phyloP scores from a whole-genome alignment of 1,284 basidiomycete genomes.

The Leccinum variabile region DNA sequence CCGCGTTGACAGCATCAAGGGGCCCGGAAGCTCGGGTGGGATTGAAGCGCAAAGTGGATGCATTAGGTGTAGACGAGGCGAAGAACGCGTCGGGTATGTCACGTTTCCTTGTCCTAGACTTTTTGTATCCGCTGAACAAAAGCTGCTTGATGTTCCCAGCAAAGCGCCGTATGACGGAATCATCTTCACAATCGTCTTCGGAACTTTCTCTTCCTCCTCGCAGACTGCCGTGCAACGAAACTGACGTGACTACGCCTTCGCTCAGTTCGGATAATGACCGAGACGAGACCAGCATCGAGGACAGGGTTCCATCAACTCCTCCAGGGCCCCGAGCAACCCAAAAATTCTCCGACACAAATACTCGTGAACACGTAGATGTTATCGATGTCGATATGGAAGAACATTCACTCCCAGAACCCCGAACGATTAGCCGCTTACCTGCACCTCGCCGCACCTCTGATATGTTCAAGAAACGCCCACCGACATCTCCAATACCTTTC shows the following conservation, averaged over 20 bases:
- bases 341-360: background rate
- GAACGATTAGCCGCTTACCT: slow-evolving; percentile 9
- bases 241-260: slow-evolving; percentile 56
- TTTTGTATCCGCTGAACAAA: slow-evolving; percentile 5
- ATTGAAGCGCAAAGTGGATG: slow-evolving; percentile 30
- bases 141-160: slow-evolving; percentile 3
- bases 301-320: slow-evolving; percentile 45
- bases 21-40: slow-evolving; percentile 15
- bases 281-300: slow-evolving; percentile 48
- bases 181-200: slow-evolving; percentile 12
- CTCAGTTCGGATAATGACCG: slow-evolving; percentile 65
- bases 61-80: slow-evolving; percentile 15
- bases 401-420: slow-evolving; percentile 8
- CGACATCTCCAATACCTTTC: slow-evolving; percentile 59
- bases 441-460: slow-evolving; percentile 30
- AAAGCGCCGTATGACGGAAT: slow-evolving; percentile 26
- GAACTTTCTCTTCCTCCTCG: slow-evolving; percentile 9
- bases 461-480: slow-evolving; percentile 56
- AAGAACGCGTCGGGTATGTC: slow-evolving; percentile 18
- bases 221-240: slow-evolving; percentile 28
- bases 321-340: slow-evolving; percentile 26
- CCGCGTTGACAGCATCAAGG: too few species aligned
- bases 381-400: slow-evolving; percentile 41
- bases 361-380: slow-evolving; percentile 27
- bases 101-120: background rate